phyloP scores from a whole-genome alignment of 345 rosid genomes.

The Ailanthus altissimus region DNA sequence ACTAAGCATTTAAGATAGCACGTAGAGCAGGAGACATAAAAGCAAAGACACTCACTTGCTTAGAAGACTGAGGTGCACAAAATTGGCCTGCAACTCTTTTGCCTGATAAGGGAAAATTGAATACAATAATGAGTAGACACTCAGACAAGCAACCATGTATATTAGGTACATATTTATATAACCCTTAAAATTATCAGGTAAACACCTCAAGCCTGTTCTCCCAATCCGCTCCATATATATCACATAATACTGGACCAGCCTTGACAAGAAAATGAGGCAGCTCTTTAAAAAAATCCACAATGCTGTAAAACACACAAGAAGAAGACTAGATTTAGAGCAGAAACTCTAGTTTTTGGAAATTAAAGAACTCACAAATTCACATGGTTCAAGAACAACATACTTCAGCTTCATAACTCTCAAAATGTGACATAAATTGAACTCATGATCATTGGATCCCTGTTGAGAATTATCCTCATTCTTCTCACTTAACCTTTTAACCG shows the following conservation, averaged over 20 bases:
- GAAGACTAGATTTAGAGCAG: conserved; percentile 1
- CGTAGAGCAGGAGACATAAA: conserved; percentile 1
- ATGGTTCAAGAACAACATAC: conserved; percentile 39
- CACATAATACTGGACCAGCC: conserved; percentile 68
- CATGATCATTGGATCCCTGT: conserved; percentile 40
- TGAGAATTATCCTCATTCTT: conserved; percentile 37
- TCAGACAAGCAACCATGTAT: conserved; percentile 6
- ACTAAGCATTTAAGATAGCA: neutral
- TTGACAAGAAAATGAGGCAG: conserved; percentile 86
- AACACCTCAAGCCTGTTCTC: conserved; percentile 87
- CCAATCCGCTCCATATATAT: conserved; percentile 78
- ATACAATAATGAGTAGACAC: conserved; percentile 15
- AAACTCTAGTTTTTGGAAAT: neutral
- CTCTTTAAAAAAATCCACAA: conserved; percentile 85
- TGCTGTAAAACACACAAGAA: conserved; percentile 43
- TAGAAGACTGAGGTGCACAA: conserved; percentile 77
- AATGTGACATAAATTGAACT: conserved; percentile 69
- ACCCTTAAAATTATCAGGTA: neutral
- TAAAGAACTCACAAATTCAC: conserved; percentile 7
- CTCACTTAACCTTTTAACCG: conserved; percentile 60
- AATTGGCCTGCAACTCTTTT: conserved; percentile 80
- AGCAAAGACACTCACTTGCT: conserved; percentile 63
- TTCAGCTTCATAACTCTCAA: conserved; percentile 68
- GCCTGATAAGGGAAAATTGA: conserved; percentile 47
- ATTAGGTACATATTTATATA: neutral